Evolutionary conservation across 2,329 filamentous ascomycete species (phyloP).

Genomic region (Trichoderma lentiforme): DNA sequence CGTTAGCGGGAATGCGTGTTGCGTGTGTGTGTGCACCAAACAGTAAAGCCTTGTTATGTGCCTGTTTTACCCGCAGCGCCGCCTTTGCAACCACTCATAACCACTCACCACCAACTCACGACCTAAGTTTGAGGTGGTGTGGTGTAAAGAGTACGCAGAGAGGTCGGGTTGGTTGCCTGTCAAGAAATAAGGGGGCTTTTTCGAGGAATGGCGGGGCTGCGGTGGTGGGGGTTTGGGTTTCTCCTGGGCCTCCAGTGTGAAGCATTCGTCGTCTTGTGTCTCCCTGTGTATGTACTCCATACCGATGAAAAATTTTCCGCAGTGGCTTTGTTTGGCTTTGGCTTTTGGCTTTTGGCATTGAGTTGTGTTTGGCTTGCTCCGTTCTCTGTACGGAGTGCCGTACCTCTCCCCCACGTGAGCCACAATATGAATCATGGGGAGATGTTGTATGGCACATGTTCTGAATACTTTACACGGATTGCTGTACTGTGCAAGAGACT

Average conservation of each 20-base stretch:
- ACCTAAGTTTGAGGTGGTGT: slow-evolving; percentile 2
- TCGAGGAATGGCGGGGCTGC: not conserved
- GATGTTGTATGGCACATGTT: not conserved
- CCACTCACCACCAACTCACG: not conserved
- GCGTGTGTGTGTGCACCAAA: not conserved
- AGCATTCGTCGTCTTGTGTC: slow-evolving; percentile 1
- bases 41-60: not conserved
- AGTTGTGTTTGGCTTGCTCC: no score
- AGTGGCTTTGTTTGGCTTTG: not conserved
- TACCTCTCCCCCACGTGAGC: not conserved
- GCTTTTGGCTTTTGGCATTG: not conserved
- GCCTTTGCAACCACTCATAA: not conserved
- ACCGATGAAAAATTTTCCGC: not conserved
- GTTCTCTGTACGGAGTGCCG: not conserved
- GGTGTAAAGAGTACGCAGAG: not conserved
- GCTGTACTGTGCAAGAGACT: not conserved
- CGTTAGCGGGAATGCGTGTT: not conserved
- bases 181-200: not conserved
- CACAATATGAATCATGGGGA: not conserved
- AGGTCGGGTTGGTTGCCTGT: not conserved
- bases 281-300: not conserved
- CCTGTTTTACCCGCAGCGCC: slow-evolving; percentile 14
- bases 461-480: not conserved
- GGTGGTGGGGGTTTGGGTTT: not conserved
- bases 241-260: not conserved